Evolutionary conservation across 805 yeast species (phyloP).

Genomic region (Candida silvatica): DNA sequence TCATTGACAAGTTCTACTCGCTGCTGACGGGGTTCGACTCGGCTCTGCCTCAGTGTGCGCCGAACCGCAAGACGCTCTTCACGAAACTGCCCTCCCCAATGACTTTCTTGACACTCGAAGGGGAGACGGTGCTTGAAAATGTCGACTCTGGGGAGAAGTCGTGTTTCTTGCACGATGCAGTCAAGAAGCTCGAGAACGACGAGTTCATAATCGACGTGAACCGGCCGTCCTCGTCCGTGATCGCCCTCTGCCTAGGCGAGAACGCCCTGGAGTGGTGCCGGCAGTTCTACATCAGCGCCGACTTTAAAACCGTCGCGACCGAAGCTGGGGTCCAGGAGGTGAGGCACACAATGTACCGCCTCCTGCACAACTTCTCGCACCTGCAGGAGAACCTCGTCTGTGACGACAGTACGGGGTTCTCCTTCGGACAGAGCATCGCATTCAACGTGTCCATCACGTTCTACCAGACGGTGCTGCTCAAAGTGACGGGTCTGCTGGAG

Average conservation of each 20-base stretch:
- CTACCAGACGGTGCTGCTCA: constrained; percentile 21
- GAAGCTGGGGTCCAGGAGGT: constrained; percentile 13
- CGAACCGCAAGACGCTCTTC: too few relatives aligned
- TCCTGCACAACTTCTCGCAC: constrained; percentile 18
- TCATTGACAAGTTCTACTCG: constrained; percentile 23
- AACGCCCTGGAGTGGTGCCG: constrained; percentile 26
- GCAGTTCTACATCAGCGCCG: constrained; percentile 21
- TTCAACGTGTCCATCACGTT: constrained; percentile 18
- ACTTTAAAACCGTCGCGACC: constrained; percentile 15
- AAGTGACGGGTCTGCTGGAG: constrained; percentile 16
- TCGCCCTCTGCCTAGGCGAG: constrained; percentile 22
- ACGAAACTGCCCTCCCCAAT: constrained; percentile 24
- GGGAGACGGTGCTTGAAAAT: too few relatives aligned
- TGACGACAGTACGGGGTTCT: constrained; percentile 18
- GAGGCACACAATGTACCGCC: constrained; percentile 16
- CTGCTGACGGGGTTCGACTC: constrained; percentile 23
- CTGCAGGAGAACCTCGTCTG: constrained; percentile 20
- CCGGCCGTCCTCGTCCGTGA: constrained; percentile 17
- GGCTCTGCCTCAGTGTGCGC: constrained; percentile 19
- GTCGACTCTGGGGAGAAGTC: constrained; percentile 7
- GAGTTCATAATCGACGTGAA: constrained; percentile 20
- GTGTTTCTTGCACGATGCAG: constrained; percentile 22
- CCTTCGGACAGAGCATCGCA: constrained; percentile 16
- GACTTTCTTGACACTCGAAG: too few relatives aligned
- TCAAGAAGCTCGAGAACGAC: constrained; percentile 20